Evolutionary conservation across 2,329 filamentous ascomycete species (phyloP), one percentile per base, ranked within the genome.

Genomic region (Colletotrichum costaricense): DNA sequence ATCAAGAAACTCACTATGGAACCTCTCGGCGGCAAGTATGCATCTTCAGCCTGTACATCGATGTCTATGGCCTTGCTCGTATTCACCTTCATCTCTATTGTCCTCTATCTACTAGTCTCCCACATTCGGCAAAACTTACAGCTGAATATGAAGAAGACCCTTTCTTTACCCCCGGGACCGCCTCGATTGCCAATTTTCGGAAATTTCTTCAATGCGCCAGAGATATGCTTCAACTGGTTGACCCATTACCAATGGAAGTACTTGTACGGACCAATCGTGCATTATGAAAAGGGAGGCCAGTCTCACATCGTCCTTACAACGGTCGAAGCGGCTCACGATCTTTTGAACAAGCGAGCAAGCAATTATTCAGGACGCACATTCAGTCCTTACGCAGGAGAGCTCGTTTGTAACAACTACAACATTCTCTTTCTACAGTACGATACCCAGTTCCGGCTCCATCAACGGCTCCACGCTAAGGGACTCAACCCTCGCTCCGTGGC

Each of bases 351-450:
- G 9, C 7, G 59, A 14, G 66, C 69, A 12, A 26, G 58, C 38
- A 69, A 59, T 2, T 69, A 69, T 28, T 69, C 69, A 3, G 58
- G 59, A 30, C 58, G 59, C 2, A 22, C 66, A 14, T 58, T 68
- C 30, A 19, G 66, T 30, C 46, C 54, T 3, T 59, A 58, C 4
- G 65, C 30, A 5, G 42, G 52, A 0, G 58, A 69, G 14, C 38
- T 69, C 1, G 30, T 72, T 1, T 12, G 8, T 3, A 64, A 46
- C 1, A 66, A 59, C 1, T 69, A 59, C 30, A 72, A 69, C 7
- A 58, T 72, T 30, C 33, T 69, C 30, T 63, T 72, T 22, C 69
- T 42, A 2, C 69, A 69, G n/a, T 72, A 72, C 6, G 69, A 64
- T 5, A 6, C 54, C 2, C 65, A 14, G 2, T 14, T 59, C n/a